Evolutionary conservation across 192 early-diverging fungal genomes (phyloP), one percentile per base, ranked within the genome.

Genomic region (Helicostylum pulchrum): DNA sequence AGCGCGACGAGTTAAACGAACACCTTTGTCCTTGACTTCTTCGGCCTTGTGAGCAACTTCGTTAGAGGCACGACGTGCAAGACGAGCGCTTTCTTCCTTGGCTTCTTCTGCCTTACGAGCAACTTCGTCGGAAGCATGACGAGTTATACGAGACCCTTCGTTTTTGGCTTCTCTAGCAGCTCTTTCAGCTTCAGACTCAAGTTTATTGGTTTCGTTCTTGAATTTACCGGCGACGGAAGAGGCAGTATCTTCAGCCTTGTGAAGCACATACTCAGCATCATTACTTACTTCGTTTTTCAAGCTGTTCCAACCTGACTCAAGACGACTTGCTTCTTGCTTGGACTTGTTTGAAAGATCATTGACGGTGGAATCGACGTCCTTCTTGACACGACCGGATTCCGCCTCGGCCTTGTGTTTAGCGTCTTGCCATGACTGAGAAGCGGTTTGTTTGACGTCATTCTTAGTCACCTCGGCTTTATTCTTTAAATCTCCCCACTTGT

Each of bases 311-410:
- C 36, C 23, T 4, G 58, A 60, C 8, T 60, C 19, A 36, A 42
- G 3, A 26, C 20, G 14, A 32, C 20, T 26, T 14, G 23, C 21
- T 23, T 60, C 36, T 15, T 60, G 36, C 20, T 60, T 60, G 20
- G 58, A n/a, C 15, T 47, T 21, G 14, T 60, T 9, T 11, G 58
- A n/a, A 3, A 30, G 20, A 11, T 60, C 42, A 9, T 46, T 15
- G 36, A 26, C 36, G 19, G 58, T 23, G n/a, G n/a, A 31, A 23
- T 8, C 11, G 4, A 36, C 58, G 1, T 55, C 36, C 19, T 12
- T n/a, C 52, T 64, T 64, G 20, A 59, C 21, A 4, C 57, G 32
- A n/a, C 26, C 3, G 12, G 49, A 12, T 50, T 67, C 58, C 0
- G 46, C 45, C 52, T 15, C 19, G 12, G 58, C 44, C 26, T 51